These are phyloP conservation scores for Margaritispora aquatica DNA, from an alignment of 495 filamentous ascomycete species.

Conservation along the genomic window DNA sequence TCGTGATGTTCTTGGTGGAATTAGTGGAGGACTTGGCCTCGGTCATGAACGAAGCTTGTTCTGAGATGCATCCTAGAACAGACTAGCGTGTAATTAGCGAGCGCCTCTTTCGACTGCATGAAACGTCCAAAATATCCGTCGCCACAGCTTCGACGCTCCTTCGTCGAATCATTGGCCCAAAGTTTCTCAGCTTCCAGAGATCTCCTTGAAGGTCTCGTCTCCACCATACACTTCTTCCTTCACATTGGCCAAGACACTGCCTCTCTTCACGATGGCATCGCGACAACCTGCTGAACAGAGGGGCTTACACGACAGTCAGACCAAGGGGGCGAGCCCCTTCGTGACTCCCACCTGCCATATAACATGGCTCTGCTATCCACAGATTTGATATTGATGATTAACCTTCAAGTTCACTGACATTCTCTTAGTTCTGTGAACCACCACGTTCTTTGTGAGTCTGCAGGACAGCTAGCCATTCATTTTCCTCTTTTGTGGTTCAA, in stretches of 20 bases:
- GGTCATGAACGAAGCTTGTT: not conserved
- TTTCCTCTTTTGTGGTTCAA: not conserved
- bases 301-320: not conserved
- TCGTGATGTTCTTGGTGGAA: no score
- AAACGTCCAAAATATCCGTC: not conserved
- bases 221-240: not conserved
- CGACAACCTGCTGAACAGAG: not conserved
- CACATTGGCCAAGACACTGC: not conserved
- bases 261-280: not conserved
- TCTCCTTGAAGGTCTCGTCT: not conserved
- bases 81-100: not conserved
- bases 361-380: not conserved
- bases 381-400: not conserved
- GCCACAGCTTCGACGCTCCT: not conserved
- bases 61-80: not conserved
- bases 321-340: not conserved
- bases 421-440: not conserved
- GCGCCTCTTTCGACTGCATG: not conserved
- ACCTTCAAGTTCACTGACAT: not conserved
- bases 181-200: not conserved
- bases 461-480: constrained; percentile 1
- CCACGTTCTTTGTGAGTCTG: not conserved
- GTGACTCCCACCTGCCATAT: not conserved
- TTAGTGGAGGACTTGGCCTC: no score
- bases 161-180: not conserved